Percentiles rank a stretch among this genome's conserved stretches.
Conservation (phyloP, 345 rosid genomes). For the Murraya paniculata region DNA sequence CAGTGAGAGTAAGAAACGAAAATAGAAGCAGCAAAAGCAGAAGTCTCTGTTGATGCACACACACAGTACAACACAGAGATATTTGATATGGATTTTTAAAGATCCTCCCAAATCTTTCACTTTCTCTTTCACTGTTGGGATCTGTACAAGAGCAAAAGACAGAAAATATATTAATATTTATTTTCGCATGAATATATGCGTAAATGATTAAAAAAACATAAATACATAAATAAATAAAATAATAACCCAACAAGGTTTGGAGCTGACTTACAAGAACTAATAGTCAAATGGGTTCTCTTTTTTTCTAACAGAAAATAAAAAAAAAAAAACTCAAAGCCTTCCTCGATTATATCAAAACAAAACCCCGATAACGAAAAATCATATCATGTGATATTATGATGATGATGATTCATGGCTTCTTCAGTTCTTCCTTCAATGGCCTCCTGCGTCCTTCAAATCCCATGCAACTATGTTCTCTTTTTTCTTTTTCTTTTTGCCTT, state of each 20-base stretch:
- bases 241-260: neutral
- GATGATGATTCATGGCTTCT: neutral
- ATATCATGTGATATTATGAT: neutral
- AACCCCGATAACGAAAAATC: neutral
- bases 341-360: neutral
- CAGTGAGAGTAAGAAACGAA: neutral
- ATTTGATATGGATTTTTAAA: neutral
- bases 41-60: neutral
- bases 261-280: constrained; percentile 16
- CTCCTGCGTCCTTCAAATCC: neutral
- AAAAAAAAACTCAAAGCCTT: neutral
- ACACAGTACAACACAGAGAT: neutral
- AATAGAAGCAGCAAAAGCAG: neutral
- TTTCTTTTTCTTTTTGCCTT: neutral
- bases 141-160: constrained; percentile 24
- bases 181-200: neutral
- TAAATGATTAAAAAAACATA: neutral
- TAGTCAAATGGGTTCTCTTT: constrained; percentile 15
- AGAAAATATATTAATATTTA: neutral
- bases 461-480: neutral
- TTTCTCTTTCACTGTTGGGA: constrained; percentile 16
- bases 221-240: neutral
- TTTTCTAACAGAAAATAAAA: neutral
- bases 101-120: constrained; percentile 11
- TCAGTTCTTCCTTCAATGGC: constrained; percentile 8